Evolutionary conservation across 176 grass and related monocot species (phyloP).

Genomic region (Sorghum bicolor): DNA sequence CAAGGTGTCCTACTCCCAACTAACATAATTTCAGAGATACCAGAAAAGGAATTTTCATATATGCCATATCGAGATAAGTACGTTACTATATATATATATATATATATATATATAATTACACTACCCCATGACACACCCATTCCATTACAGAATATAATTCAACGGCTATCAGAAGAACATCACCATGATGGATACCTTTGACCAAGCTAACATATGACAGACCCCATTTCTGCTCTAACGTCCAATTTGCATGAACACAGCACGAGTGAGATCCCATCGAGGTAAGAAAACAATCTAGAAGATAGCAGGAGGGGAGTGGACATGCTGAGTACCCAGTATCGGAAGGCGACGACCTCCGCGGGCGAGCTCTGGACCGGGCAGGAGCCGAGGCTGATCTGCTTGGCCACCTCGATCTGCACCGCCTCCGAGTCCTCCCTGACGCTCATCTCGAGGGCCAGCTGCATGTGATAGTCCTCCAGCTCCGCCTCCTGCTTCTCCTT

Average conservation of each 20-base stretch:
- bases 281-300: not conserved
- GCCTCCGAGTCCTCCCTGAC: conserved; percentile 92
- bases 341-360: conserved; percentile 71
- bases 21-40: conserved; percentile 5
- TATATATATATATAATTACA: not conserved
- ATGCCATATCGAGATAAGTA: conserved; percentile 3
- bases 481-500: conserved; percentile 43
- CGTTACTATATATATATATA: not conserved
- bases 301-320: conserved; percentile 3
- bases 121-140: not conserved
- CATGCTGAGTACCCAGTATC: conserved; percentile 71
- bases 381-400: conserved; percentile 95
- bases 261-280: conserved; percentile 6
- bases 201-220: not conserved
- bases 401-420: conserved; percentile 91
- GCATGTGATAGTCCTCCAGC: conserved; percentile 92
- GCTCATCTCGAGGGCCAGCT: conserved; percentile 94
- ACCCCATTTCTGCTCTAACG: not conserved
- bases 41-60: conserved; percentile 13
- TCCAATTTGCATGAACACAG: not conserved
- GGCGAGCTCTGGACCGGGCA: conserved; percentile 65
- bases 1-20: not conserved
- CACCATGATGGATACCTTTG: not conserved
- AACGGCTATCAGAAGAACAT: not conserved
- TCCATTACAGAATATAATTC: not conserved